Evolutionary conservation across 2,329 filamentous ascomycete genomes (phyloP), one percentile per base, ranked within the genome.

Genomic region (Volutella citrinella): DNA sequence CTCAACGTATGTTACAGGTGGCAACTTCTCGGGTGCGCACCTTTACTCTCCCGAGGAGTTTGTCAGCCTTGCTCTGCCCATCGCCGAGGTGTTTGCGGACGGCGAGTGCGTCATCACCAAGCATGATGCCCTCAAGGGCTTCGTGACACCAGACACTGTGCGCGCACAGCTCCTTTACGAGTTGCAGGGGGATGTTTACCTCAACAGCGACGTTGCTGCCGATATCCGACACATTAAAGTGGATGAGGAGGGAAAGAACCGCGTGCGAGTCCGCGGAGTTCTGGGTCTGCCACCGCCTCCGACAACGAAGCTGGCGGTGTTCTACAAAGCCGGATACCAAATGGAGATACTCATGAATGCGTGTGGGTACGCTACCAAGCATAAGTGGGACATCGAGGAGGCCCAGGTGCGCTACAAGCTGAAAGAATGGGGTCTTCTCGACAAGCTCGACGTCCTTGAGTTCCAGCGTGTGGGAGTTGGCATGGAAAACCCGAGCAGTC

Each of bases 11-110:
- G 69, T 68, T 4, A 73, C 70, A 1, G 74, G 73, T 0, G 67
- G 59, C 0, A 76, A 78, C 42, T 78, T 74, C 40, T 62, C 70
- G 1, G 74, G 71, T 2, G n/a, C n/a, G n/a, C n/a, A n/a, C n/a
- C n/a, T n/a, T n/a, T n/a, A n/a, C n/a, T n/a, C n/a, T n/a, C n/a
- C n/a, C n/a, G n/a, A n/a, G n/a, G n/a, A n/a, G n/a, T 73, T 46
- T 34, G 47, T 46, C n/a, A 42, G 56, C 11, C 43, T 58, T 3
- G 40, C 38, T 13, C 32, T 38, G 8, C 59, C 59, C 6, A 61
- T 65, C 26, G 56, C 57, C 13, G 55, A 60, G 25, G 48, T 64
- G 4, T 54, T 50, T 11, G 37, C 30, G 11, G 48, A 49, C 20
- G 62, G 62, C 13, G 49, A 43, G 5, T 47, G 49, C 11, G 42